phyloP scores from a whole-genome alignment of 2,329 filamentous ascomycete genomes.

The Aureobasidium sp. region DNA sequence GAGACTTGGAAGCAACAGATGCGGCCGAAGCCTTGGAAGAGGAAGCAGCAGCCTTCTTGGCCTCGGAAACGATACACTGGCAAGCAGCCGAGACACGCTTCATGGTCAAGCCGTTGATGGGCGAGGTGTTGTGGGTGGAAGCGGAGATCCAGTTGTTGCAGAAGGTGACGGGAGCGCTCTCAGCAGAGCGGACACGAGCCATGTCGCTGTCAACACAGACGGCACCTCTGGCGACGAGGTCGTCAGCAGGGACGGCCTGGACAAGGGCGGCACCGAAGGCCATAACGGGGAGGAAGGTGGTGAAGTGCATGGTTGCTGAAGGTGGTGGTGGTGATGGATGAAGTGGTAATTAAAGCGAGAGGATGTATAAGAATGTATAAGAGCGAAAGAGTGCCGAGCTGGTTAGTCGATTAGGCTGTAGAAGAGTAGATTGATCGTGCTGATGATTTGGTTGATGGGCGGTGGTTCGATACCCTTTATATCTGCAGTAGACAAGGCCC shows the following conservation, averaged over 20 bases:
- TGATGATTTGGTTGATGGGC: slow-evolving; percentile 7
- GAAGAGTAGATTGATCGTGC: slow-evolving; percentile 14
- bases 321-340: slow-evolving; percentile 1
- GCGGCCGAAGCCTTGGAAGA: background rate
- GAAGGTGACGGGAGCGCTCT: slow-evolving; percentile 1
- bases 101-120: slow-evolving; percentile 10
- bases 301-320: slow-evolving; percentile 21
- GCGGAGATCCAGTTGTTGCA: slow-evolving; percentile 7
- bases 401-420: slow-evolving; percentile 4
- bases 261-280: slow-evolving; percentile 11
- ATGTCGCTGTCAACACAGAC: slow-evolving; percentile 12
- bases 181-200: slow-evolving; percentile 4
- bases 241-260: slow-evolving; percentile 3
- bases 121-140: slow-evolving; percentile 6
- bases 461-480: slow-evolving; percentile 11
- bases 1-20: background rate
- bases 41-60: slow-evolving; percentile 12
- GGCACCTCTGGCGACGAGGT: slow-evolving; percentile 13
- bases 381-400: slow-evolving; percentile 1
- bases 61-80: slow-evolving; percentile 13
- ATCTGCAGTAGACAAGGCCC: background rate
- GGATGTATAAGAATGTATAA: slow-evolving; percentile 10
- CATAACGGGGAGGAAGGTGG: slow-evolving; percentile 23
- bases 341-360: slow-evolving; percentile 1
- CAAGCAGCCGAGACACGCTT: slow-evolving; percentile 16